Base-by-base conservation (phyloP, 176 grass and related monocot genomes). In the Cenchrus americanus region DNA sequence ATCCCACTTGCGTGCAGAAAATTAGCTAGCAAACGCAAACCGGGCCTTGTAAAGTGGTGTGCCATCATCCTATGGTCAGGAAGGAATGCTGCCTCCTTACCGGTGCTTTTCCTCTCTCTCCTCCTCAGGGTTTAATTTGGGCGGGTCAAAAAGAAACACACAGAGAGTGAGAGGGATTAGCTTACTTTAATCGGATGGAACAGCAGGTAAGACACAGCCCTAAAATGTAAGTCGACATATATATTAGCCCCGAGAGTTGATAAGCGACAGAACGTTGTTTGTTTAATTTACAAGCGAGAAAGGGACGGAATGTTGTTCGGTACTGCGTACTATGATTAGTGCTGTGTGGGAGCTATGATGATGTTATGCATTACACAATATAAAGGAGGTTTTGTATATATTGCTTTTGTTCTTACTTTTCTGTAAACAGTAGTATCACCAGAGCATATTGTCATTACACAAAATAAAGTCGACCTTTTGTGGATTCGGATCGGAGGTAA, bases 71-170 rank as follows among this genome's bases (percentile, higher is more conserved):
- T 52, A 23, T 55, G 64, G 78, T n/a, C 77, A 46, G 13, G 70
- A 71, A 17, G 17, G 87, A 77, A 89, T 66, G 64, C 62, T 30
- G 34, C 0, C 22, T 85, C 53, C 7, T 76, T 69, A 6, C 87
- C 87, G 7, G n/a, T 89, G 71, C 77, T 85, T 89, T 85, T 14
- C 18, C 1, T 85, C 70, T 62, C 77, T 85, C 62, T 75, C 52
- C 52, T 69, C 6, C 12, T 27, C 5, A 2, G 14, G 14, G 34
- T 37, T 37, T 37, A 37, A 37, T 14, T 62, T 71, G 32, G 24
- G 54, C 54, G 14, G 51, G 70, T 81, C 77, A 85, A 85, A 34
- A 6, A 21, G 7, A 30, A 30, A 30, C 27, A 30, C 27, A 30
- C 27, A 1, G 27, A 22, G 1, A 46, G 5, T 14, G 10, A 17